Base-by-base conservation (phyloP, 2,329 filamentous ascomycete species). In the Passalora sequoiae region DNA sequence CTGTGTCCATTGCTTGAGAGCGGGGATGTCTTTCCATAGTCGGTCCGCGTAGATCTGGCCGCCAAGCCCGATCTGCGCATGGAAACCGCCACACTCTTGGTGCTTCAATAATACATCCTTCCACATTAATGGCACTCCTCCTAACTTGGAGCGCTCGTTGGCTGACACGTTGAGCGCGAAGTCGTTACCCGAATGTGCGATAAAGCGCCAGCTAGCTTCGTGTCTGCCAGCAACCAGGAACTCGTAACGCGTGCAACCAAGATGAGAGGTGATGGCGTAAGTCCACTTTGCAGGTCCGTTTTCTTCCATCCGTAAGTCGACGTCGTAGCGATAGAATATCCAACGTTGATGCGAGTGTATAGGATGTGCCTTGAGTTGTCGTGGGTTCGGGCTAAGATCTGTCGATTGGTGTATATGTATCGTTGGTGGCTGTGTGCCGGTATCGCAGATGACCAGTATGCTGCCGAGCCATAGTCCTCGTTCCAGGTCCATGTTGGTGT, bases 61-160 rank as follows among this genome's bases (percentile, higher is more conserved):
- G 43, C 92, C 92, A 4, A 96, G 71, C 10, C 91, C 92, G 6
- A 98, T 74, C 61, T 98, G 92, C 5, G 87, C 83, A 60, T 98
- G 92, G 65, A 97, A 98, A 1, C 92, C 92, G 43, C 89, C 89
- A 56, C 89, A 95, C 57, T 98, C 92, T 20, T 89, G 81, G 59
- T 98, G 94, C 74, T 96, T 96, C 67, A 96, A 89, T 61, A 98
- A 75, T 20, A 98, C 89, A 58, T 98, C 92, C 60, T 96, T 97
- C 92, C 92, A 98, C 91, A 98, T 94, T 61, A 92, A 86, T 0
- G 89, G 87, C 1, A 94, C 78, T 1, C 92, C 92, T 21, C 92
- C 92, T 1, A 97, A 76, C 57, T 84, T 86, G 22, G 83, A 80
- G 31, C 91, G 79, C 57, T 98, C 92, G 49, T 84, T 88, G 42